Evolutionary conservation across 306 rosid species (phyloP).

Genomic region (Gastrolobium bilobum): DNA sequence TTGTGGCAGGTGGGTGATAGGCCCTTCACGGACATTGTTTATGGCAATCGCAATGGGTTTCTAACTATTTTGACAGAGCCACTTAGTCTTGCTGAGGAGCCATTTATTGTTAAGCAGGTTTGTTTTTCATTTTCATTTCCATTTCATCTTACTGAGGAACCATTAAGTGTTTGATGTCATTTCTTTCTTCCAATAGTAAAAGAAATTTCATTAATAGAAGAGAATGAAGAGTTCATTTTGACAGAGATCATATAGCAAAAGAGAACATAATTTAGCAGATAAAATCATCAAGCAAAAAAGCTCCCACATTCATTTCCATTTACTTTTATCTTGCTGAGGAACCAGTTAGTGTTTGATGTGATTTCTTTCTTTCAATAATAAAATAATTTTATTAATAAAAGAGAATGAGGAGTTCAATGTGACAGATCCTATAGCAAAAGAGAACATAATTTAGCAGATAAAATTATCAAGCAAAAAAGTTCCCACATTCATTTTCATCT

Average conservation of each 20-base stretch:
- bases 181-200: conserved; percentile 9
- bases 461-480: conserved; percentile 34
- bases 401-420: not conserved
- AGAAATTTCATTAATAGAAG: not conserved
- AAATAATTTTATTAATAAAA: not conserved
- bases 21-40: conserved; percentile 92
- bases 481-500: conserved; percentile 64
- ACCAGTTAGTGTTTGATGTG: conserved; percentile 73
- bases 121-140: conserved; percentile 33
- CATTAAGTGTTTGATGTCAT: conserved; percentile 21
- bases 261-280: not conserved
- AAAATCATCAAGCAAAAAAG: not conserved
- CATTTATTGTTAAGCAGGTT: conserved; percentile 93
- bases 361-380: conserved; percentile 15
- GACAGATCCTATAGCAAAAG: not conserved
- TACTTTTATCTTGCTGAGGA: conserved; percentile 59
- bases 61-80: conserved; percentile 88
- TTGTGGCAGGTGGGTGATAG: conserved; percentile 94
- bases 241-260: not conserved
- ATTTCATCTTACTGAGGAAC: not conserved
- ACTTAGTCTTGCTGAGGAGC: conserved; percentile 82
- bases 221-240: not conserved
- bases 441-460: not conserved
- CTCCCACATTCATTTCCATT: not conserved
- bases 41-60: conserved; percentile 88